phyloP scores from a whole-genome alignment of 345 rosid species.

The Linum tenue region DNA sequence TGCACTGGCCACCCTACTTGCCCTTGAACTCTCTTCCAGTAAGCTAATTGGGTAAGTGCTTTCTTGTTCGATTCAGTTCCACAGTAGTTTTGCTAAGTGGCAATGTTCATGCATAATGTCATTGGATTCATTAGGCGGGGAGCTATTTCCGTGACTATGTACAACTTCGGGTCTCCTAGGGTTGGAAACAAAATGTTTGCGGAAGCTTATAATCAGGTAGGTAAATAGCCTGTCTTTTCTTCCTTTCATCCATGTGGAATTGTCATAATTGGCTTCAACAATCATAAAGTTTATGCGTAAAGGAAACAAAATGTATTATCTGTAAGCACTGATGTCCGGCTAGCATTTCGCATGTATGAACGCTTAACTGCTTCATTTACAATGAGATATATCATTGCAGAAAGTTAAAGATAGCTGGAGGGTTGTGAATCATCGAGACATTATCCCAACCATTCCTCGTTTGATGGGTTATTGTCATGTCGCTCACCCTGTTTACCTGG shows the following conservation, averaged over 20 bases:
- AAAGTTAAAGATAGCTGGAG: constrained; percentile 93
- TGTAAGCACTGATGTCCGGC: not conserved
- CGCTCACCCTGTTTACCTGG: constrained; percentile 80
- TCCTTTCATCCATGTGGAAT: not conserved
- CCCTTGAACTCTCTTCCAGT: constrained; percentile 90
- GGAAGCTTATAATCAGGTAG: constrained; percentile 78
- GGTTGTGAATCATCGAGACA: constrained; percentile 92
- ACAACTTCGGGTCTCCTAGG: constrained; percentile 95
- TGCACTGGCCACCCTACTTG: constrained; percentile 83
- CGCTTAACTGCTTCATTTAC: not conserved
- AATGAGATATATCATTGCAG: constrained; percentile 28
- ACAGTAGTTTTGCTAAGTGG: no score
- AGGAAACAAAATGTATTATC: not conserved
- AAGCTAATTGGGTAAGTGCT: constrained; percentile 63
- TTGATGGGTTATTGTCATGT: constrained; percentile 98
- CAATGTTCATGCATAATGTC: not conserved
- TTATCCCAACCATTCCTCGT: constrained; percentile 91
- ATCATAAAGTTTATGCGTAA: not conserved
- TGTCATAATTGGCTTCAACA: constrained; percentile 1
- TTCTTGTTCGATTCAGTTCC: not conserved
- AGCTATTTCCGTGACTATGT: constrained; percentile 70
- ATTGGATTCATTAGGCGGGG: constrained; percentile 39
- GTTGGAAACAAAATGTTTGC: constrained; percentile 89
- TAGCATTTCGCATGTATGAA: not conserved
- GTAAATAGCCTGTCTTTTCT: not conserved